phyloP scores from a whole-genome alignment of 1,284 basidiomycete species.

The Blastosporella zonata region DNA sequence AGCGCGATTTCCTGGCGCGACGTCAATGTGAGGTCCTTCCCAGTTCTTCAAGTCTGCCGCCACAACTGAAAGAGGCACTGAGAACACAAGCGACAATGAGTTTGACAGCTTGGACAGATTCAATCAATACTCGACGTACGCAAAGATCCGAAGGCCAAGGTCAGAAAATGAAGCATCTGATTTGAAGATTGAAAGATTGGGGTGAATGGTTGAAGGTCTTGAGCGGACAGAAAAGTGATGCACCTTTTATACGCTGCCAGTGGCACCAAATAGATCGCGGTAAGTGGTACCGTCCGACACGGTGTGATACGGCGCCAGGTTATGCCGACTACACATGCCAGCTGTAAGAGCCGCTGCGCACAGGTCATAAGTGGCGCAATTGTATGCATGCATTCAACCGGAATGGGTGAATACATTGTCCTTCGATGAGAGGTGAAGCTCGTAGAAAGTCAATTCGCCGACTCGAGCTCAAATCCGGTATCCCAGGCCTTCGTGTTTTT shows the following conservation, averaged over 20 bases:
- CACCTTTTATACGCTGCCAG: conserved; percentile 9
- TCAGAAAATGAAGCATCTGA: conserved; percentile 5
- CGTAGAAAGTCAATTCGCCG: no score
- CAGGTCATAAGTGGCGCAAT: background rate
- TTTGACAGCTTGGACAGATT: background rate
- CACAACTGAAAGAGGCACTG: conserved; percentile 6
- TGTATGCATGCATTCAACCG: background rate
- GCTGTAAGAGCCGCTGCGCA: no score
- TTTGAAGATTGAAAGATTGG: background rate
- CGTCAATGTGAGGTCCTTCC: conserved; percentile 18
- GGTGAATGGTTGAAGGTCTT: background rate
- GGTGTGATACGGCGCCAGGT: conserved; percentile 1
- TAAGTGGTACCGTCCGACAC: background rate
- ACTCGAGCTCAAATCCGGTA: no score
- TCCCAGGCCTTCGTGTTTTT: no score
- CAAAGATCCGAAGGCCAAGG: conserved; percentile 8
- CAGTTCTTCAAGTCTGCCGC: conserved; percentile 13
- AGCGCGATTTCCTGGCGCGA: conserved; percentile 9
- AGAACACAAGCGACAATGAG: background rate
- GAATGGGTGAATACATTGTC: no score
- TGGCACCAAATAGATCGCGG: background rate
- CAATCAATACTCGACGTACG: conserved; percentile 6
- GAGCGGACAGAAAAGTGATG: conserved; percentile 1
- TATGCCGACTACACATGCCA: background rate
- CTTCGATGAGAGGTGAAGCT: no score